Evolutionary conservation across 2,329 filamentous ascomycete species (phyloP).

Genomic region (Calonectria montana): DNA sequence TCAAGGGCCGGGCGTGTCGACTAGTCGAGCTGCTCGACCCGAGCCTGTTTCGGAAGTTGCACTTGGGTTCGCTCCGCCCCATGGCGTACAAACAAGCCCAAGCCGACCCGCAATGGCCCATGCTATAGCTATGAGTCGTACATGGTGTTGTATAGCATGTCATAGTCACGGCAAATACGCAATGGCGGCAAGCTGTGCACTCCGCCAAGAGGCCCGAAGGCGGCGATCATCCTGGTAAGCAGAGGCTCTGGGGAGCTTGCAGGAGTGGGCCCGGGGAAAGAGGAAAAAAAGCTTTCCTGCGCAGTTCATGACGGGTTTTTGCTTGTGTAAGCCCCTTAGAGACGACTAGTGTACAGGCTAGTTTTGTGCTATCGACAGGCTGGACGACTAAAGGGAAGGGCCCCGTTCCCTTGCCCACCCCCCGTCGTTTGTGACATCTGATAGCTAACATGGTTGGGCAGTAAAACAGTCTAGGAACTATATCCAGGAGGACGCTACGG

Average conservation of each 20-base stretch:
- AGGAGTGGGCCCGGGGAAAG: constrained; percentile 19
- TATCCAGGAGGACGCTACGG: neutral
- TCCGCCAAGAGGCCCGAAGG: constrained; percentile 35
- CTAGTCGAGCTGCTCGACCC: neutral
- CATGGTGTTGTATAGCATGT: constrained; percentile 19
- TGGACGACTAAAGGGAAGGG: neutral
- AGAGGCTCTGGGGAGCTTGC: constrained; percentile 13
- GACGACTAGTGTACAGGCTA: neutral
- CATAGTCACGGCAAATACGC: constrained; percentile 38
- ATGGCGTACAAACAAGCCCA: constrained; percentile 17
- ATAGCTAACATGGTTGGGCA: constrained; percentile 2
- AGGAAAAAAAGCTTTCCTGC: constrained; percentile 3
- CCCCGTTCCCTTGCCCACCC: neutral
- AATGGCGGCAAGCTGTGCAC: constrained; percentile 35
- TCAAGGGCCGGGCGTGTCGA: constrained; percentile 17
- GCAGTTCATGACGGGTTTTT: constrained; percentile 1
- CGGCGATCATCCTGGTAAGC: constrained; percentile 39
- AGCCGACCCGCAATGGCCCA: constrained; percentile 9
- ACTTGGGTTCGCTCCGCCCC: constrained; percentile 4
- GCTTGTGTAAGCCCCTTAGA: neutral
- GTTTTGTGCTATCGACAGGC: neutral
- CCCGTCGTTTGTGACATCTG: neutral
- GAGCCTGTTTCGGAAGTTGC: constrained; percentile 19
- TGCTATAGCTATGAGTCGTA: constrained; percentile 7
- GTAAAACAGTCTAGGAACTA: constrained; percentile 4